phyloP scores from a whole-genome alignment of 2,329 filamentous ascomycete genomes.

The Magnaporthales sp. region DNA sequence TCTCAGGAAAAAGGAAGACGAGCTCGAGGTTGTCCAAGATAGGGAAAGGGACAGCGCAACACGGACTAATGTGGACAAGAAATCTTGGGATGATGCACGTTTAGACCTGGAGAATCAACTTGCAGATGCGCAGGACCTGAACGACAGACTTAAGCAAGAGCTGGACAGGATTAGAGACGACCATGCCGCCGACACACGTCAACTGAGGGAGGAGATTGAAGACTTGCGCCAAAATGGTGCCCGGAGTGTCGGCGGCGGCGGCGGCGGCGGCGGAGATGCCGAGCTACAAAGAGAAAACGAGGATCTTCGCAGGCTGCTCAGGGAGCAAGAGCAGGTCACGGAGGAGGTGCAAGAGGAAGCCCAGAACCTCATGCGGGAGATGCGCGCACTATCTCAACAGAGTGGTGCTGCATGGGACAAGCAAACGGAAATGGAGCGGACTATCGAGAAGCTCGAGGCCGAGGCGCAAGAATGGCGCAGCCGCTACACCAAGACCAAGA shows the following conservation, averaged over 20 bases:
- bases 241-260: constrained; percentile 8
- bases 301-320: constrained; percentile 53
- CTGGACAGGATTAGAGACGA: constrained; percentile 64
- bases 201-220: constrained; percentile 56
- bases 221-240: constrained; percentile 30
- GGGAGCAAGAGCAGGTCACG: constrained; percentile 72
- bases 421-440: constrained; percentile 68
- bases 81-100: constrained; percentile 61
- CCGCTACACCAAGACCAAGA: constrained; percentile 80
- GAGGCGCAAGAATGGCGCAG: constrained; percentile 87
- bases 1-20: constrained; percentile 64
- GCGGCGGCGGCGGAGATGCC: constrained; percentile 30
- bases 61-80: constrained; percentile 52
- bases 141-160: constrained; percentile 70
- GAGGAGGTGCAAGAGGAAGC: constrained; percentile 83
- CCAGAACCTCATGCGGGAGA: constrained; percentile 75
- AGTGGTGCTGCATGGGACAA: constrained; percentile 72
- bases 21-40: constrained; percentile 52
- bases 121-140: constrained; percentile 65
- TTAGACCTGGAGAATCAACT: constrained; percentile 64
- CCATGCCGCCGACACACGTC: constrained; percentile 53
- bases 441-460: constrained; percentile 67
- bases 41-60: constrained; percentile 45
- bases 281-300: constrained; percentile 62
- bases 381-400: constrained; percentile 76